These are phyloP conservation scores for Leccinum subrobustum DNA, from an alignment of 1,284 basidiomycete species.

Conservation along the genomic window DNA sequence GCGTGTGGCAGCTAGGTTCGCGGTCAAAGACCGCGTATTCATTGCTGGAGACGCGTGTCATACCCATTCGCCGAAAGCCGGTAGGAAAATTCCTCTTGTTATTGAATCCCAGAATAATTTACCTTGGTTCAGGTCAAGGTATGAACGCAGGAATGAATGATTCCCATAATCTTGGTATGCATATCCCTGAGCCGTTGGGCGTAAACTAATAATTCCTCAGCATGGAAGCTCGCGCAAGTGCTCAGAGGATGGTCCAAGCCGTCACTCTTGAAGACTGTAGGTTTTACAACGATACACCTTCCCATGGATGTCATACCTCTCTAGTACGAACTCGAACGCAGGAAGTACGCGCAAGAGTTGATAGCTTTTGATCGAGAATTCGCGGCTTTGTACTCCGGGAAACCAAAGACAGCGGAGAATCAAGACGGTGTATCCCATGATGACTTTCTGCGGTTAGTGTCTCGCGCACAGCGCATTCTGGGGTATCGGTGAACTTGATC, in stretches of 20 bases:
- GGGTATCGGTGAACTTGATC: neutral
- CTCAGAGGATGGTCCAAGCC: constrained; percentile 37
- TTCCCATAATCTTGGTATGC: constrained; percentile 60
- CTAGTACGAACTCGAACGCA: constrained; percentile 63
- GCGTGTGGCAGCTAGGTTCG: neutral
- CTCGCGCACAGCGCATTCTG: neutral
- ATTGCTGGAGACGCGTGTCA: constrained; percentile 1
- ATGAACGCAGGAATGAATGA: constrained; percentile 78
- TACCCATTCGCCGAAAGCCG: neutral
- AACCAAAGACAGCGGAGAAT: constrained; percentile 56
- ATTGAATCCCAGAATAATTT: neutral
- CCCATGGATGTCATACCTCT: constrained; percentile 15
- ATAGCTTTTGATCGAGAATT: constrained; percentile 79
- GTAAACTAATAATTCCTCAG: neutral
- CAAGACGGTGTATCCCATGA: too few relatives aligned
- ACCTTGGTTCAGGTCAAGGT: constrained; percentile 41
- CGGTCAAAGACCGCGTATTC: neutral
- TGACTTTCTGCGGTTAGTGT: constrained; percentile 59
- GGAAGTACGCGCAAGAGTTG: constrained; percentile 74
- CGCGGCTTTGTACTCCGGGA: constrained; percentile 76
- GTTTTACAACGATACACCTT: constrained; percentile 17
- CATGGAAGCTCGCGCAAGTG: neutral
- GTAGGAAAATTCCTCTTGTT: neutral
- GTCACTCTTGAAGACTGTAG: constrained; percentile 68
- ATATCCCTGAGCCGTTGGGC: neutral